Percentiles rank a stretch among this genome's conserved stretches.
Evolutionary conservation across 371 early-diverging fungal species (phyloP).

Genomic region (Syncephalastrum racemosum): DNA sequence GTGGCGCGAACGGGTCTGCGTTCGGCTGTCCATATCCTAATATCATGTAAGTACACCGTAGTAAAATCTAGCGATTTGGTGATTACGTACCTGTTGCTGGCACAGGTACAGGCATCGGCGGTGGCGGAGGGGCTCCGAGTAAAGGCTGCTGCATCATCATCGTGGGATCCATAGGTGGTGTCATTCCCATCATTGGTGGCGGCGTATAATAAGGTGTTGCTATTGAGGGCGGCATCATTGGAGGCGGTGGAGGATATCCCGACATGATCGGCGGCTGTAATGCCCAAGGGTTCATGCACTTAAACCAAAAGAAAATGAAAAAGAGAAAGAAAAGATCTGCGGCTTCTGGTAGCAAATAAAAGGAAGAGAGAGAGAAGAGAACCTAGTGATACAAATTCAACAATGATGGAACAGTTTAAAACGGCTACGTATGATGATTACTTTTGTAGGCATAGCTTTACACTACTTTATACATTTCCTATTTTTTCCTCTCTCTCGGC

Average conservation of each 20-base stretch:
- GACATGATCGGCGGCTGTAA: neutral
- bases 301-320: too few relatives aligned
- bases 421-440: too few relatives aligned
- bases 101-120: neutral
- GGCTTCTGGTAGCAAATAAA: slow-evolving; percentile 1
- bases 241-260: slow-evolving; percentile 7
- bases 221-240: slow-evolving; percentile 9
- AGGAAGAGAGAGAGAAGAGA: neutral
- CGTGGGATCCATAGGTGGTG: slow-evolving; percentile 8
- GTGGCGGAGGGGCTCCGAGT: slow-evolving; percentile 3
- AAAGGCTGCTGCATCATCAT: neutral
- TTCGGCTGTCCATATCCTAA: too few relatives aligned
- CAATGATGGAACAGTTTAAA: too few relatives aligned
- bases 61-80: too few relatives aligned
- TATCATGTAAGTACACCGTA: neutral
- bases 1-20: slow-evolving; percentile 1
- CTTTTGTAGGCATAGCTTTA: too few relatives aligned
- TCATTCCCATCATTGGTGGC: slow-evolving; percentile 11
- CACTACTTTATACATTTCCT: too few relatives aligned
- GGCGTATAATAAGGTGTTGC: slow-evolving; percentile 5
- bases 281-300: neutral
- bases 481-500: too few relatives aligned
- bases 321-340: neutral
- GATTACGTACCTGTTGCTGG: neutral
- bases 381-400: neutral